A percentile compares a stretch with the other conserved stretches of the same genome.
These are phyloP conservation scores for Fusarium circinatum DNA, from an alignment of 2,329 filamentous ascomycete species.

Conservation along the genomic window DNA sequence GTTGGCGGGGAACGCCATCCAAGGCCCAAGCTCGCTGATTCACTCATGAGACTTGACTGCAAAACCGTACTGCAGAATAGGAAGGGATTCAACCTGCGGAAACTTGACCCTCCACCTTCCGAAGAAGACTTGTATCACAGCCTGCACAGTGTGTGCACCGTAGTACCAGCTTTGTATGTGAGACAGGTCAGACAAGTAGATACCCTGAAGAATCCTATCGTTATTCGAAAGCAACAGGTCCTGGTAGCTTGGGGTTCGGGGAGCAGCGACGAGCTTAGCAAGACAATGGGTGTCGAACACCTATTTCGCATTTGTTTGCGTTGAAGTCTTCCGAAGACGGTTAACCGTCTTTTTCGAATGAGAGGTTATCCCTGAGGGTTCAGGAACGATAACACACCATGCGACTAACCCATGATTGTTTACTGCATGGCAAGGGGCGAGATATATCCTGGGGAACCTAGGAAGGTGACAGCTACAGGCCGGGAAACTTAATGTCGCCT, in stretches of 20 bases:
- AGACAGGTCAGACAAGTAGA: constrained; percentile 50
- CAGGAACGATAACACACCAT: no score
- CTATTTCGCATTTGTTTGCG: constrained; percentile 46
- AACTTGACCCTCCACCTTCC: constrained; percentile 46
- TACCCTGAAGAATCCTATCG: constrained; percentile 46
- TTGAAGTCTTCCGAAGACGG: constrained; percentile 28
- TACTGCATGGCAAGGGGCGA: background rate
- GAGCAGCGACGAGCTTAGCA: constrained; percentile 47
- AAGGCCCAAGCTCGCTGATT: constrained; percentile 47
- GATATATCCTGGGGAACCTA: background rate
- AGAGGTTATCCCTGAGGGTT: background rate
- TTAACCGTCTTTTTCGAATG: constrained; percentile 25
- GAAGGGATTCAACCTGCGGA: constrained; percentile 48
- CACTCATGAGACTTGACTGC: constrained; percentile 48
- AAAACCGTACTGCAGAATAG: constrained; percentile 51
- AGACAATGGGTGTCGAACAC: constrained; percentile 44
- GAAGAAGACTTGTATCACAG: constrained; percentile 46
- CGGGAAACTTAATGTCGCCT: background rate
- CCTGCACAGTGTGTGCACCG: constrained; percentile 49
- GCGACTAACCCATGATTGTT: background rate
- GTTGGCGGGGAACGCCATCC: constrained; percentile 36
- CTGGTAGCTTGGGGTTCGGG: constrained; percentile 52
- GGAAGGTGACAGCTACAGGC: background rate
- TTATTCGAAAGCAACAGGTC: constrained; percentile 52
- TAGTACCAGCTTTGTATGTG: constrained; percentile 51